Percentiles rank a stretch among this genome's conserved stretches.
These are phyloP conservation scores for Mucuna pruriens DNA, from an alignment of 306 rosid species.

Conservation along the genomic window DNA sequence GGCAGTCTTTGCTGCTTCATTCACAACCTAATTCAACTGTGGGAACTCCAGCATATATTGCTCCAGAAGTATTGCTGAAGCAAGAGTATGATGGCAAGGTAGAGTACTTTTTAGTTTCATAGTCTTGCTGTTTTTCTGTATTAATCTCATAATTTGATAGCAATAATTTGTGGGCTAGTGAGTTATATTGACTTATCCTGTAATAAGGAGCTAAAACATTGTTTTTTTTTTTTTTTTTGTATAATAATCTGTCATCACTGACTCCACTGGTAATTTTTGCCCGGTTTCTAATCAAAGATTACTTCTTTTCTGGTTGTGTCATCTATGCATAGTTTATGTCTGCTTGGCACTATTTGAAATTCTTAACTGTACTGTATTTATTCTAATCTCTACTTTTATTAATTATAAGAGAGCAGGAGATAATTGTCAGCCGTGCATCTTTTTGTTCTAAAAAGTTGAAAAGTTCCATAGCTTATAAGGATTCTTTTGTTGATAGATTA, in stretches of 20 bases:
- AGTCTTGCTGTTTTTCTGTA: neutral
- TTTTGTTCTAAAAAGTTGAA: neutral
- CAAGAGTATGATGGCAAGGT: constrained; percentile 98
- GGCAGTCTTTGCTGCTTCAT: constrained; percentile 91
- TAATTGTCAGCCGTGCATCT: neutral
- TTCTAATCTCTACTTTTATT: neutral
- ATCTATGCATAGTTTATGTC: neutral
- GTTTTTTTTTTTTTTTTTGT: too few relatives aligned
- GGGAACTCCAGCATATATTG: constrained; percentile 98
- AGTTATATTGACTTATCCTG: neutral
- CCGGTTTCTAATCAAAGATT: neutral
- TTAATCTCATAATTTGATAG: neutral
- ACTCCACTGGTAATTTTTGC: neutral
- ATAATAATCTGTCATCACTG: neutral
- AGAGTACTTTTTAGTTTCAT: neutral
- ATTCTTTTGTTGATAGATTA: neutral
- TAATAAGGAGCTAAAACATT: neutral
- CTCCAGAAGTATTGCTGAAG: constrained; percentile 90
- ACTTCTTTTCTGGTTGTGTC: neutral
- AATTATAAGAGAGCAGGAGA: neutral
- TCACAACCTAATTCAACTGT: constrained; percentile 98
- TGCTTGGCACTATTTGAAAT: neutral
- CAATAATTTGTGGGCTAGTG: neutral
- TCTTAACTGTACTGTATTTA: neutral
- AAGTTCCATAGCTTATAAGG: neutral